Evolutionary conservation across 805 yeast species (phyloP).

Genomic region (Saccharomycopsis microspora): DNA sequence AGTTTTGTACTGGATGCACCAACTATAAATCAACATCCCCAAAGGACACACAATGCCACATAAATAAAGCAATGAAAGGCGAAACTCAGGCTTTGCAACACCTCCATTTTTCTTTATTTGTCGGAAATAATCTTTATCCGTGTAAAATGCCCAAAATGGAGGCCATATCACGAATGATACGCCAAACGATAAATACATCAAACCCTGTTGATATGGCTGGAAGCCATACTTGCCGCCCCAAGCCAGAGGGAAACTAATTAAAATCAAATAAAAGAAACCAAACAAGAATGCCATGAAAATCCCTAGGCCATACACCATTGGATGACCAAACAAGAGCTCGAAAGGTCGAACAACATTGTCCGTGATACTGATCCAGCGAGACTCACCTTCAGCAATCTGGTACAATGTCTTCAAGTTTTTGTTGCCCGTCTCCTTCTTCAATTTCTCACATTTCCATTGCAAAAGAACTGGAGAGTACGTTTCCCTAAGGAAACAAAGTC

Average conservation of each 20-base stretch:
- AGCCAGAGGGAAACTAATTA: conserved; percentile 47
- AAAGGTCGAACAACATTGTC: conserved; percentile 43
- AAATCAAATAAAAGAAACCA: conserved; percentile 54
- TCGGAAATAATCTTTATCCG: neutral
- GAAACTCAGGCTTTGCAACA: conserved; percentile 49
- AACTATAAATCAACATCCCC: conserved; percentile 51
- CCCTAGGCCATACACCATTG: conserved; percentile 55
- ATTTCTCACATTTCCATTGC: conserved; percentile 30
- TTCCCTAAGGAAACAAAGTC: conserved; percentile 38
- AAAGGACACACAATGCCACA: conserved; percentile 41
- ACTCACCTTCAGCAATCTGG: conserved; percentile 42
- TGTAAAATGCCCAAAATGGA: conserved; percentile 29
- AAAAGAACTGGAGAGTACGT: conserved; percentile 49
- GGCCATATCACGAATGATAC: conserved; percentile 43
- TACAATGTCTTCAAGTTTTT: conserved; percentile 44
- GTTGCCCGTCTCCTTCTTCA: conserved; percentile 47
- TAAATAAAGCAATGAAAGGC: conserved; percentile 39
- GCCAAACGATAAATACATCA: conserved; percentile 48
- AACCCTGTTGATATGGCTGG: conserved; percentile 37
- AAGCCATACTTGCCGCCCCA: conserved; percentile 38
- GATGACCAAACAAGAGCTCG: conserved; percentile 41
- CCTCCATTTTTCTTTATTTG: conserved; percentile 28
- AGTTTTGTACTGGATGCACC: conserved; percentile 37
- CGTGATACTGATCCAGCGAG: conserved; percentile 26
- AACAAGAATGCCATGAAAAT: conserved; percentile 52